Conservation (phyloP, 345 rosid genomes). For the Rhizophora apiculata region DNA sequence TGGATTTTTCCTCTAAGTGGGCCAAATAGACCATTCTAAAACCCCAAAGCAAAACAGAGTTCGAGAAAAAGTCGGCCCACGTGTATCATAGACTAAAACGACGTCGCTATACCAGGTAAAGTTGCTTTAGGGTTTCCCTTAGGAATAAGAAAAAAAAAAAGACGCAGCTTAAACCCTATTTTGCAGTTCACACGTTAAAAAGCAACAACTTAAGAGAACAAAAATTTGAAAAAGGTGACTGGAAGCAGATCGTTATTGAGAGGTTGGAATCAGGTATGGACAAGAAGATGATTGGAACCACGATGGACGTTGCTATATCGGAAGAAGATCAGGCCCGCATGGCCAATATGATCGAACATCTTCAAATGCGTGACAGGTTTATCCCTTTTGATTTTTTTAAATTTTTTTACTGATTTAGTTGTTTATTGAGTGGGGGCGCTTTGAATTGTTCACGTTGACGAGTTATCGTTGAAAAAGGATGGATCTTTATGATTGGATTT, state of each 20-base stretch:
- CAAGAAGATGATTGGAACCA: conserved; percentile 67
- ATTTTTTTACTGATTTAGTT: background rate
- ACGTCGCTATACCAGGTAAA: too few relatives aligned
- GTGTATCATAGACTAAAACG: too few relatives aligned
- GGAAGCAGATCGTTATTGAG: background rate
- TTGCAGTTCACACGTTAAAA: too few relatives aligned
- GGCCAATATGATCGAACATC: conserved; percentile 84
- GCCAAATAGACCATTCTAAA: too few relatives aligned
- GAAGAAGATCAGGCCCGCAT: conserved; percentile 71
- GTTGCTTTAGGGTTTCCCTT: too few relatives aligned
- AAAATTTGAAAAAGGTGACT: too few relatives aligned
- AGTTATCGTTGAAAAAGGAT: background rate
- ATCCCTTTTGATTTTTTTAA: background rate
- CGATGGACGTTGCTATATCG: conserved; percentile 62
- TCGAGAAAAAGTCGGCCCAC: too few relatives aligned
- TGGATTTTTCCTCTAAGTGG: too few relatives aligned
- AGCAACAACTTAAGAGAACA: too few relatives aligned
- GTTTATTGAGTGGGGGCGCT: background rate
- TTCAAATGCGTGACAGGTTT: conserved; percentile 86
- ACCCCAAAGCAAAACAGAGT: too few relatives aligned
- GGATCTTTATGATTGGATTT: background rate
- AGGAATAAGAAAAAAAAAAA: too few relatives aligned
- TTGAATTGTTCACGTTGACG: background rate
- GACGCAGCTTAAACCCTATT: too few relatives aligned
- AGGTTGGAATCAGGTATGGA: conserved; percentile 40